A percentile compares a stretch with the other conserved stretches of the same genome.
phyloP scores from a whole-genome alignment of 2,329 filamentous ascomycete species.

The Paecilomyces formosus region DNA sequence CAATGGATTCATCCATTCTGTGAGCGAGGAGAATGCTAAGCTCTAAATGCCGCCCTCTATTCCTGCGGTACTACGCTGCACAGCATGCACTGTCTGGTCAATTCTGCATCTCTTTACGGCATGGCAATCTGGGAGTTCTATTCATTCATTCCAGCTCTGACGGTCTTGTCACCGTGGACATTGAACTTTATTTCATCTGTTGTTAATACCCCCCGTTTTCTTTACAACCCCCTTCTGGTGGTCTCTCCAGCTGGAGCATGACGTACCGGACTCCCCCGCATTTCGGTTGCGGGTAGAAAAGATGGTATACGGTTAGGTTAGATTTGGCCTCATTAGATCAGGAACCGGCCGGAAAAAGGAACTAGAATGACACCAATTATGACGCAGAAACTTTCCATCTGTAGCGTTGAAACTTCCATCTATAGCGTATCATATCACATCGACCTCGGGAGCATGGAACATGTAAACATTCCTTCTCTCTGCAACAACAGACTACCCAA shows the following conservation, averaged over 20 bases:
- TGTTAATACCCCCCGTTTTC: neutral
- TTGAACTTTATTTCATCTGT: neutral
- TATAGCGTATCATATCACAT: too few relatives aligned
- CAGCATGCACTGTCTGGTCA: neutral
- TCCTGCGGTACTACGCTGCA: neutral
- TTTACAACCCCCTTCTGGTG: neutral
- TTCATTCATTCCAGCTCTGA: neutral
- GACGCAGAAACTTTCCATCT: neutral
- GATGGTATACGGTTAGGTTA: neutral
- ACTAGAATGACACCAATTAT: neutral
- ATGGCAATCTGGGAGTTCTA: neutral
- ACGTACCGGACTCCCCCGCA: neutral
- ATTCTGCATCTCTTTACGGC: neutral
- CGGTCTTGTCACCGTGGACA: neutral
- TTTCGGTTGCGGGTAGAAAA: neutral
- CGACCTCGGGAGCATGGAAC: too few relatives aligned
- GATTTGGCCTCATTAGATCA: neutral
- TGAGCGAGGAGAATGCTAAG: constrained; percentile 9
- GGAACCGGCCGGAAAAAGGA: neutral
- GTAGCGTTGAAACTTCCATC: too few relatives aligned
- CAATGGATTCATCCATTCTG: constrained; percentile 2
- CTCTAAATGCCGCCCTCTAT: constrained; percentile 2
- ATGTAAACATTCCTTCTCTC: too few relatives aligned
- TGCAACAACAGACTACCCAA: too few relatives aligned
- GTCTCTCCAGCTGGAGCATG: neutral